Evolutionary conservation across 441 rosid species (phyloP).

Genomic region (Omphalea diandra): DNA sequence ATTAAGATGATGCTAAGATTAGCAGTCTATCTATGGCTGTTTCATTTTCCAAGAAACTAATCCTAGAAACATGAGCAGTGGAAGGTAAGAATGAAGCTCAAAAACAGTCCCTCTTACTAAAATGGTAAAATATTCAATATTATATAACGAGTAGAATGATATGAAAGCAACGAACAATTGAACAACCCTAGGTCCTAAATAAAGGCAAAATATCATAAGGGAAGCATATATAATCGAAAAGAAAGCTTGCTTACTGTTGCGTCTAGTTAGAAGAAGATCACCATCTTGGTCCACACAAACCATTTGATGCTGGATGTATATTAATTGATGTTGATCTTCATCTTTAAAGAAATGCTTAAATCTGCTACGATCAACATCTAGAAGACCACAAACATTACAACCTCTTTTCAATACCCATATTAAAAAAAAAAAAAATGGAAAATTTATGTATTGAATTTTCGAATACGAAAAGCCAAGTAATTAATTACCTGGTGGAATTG

Average conservation of each 20-base stretch:
- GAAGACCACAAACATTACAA: constrained; percentile 3
- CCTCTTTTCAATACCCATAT: too few species aligned
- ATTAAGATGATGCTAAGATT: neutral
- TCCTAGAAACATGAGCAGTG: too few species aligned
- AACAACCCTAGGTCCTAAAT: too few species aligned
- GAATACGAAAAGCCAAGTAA: too few species aligned
- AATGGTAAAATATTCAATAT: too few species aligned
- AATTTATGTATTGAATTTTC: too few species aligned
- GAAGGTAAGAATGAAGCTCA: neutral
- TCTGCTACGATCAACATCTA: constrained; percentile 36
- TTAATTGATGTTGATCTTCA: too few species aligned
- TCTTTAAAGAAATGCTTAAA: constrained; percentile 33
- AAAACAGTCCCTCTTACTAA: too few species aligned
- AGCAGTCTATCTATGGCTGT: neutral
- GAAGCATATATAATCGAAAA: too few species aligned
- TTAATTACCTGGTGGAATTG: constrained; percentile 53
- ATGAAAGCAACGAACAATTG: too few species aligned
- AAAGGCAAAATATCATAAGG: too few species aligned
- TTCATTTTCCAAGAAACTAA: neutral
- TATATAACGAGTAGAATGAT: too few species aligned
- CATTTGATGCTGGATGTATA: constrained; percentile 21
- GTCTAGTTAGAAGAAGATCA: constrained; percentile 73
- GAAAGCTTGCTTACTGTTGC: constrained; percentile 57
- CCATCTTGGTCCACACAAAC: constrained; percentile 71
- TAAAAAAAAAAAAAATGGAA: neutral